Percentiles rank a stretch among this genome's conserved stretches.
Evolutionary conservation across 441 rosid genomes (phyloP).

Genomic region (Kokia cookei): DNA sequence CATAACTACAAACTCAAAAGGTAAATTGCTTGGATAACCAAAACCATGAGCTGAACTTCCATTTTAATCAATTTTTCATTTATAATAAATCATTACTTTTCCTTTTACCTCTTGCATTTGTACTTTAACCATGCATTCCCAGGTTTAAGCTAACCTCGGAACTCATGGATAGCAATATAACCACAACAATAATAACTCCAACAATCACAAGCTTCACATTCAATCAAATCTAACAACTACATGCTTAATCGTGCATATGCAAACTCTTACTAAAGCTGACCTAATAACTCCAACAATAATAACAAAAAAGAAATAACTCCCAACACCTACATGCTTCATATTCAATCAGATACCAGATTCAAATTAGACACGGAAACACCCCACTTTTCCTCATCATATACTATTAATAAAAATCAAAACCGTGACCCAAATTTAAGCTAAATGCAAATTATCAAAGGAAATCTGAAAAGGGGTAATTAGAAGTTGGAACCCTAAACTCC

Average conservation of each 20-base stretch:
- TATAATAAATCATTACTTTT: not conserved
- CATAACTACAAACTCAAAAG: not conserved
- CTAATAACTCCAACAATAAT: not conserved
- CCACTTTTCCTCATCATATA: not conserved
- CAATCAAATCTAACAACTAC: too few relatives aligned
- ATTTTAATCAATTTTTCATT: not conserved
- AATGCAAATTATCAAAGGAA: not conserved
- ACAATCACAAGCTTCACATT: too few relatives aligned
- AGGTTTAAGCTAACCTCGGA: not conserved
- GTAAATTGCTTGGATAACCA: not conserved
- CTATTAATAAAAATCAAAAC: not conserved
- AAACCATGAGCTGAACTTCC: not conserved
- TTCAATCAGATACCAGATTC: constrained; percentile 1
- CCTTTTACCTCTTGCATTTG: not conserved
- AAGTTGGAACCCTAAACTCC: not conserved
- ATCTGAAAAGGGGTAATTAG: not conserved
- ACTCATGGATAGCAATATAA: not conserved
- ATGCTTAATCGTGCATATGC: too few relatives aligned
- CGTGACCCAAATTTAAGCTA: not conserved
- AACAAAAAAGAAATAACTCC: not conserved
- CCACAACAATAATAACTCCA: too few relatives aligned
- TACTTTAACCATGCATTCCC: not conserved
- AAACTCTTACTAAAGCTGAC: too few relatives aligned
- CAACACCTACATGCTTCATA: not conserved
- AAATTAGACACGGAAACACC: not conserved